Percentiles rank a stretch among this genome's conserved stretches.
phyloP scores from a whole-genome alignment of 768 basidiomycete genomes.

The Phylloporus scabripes region DNA sequence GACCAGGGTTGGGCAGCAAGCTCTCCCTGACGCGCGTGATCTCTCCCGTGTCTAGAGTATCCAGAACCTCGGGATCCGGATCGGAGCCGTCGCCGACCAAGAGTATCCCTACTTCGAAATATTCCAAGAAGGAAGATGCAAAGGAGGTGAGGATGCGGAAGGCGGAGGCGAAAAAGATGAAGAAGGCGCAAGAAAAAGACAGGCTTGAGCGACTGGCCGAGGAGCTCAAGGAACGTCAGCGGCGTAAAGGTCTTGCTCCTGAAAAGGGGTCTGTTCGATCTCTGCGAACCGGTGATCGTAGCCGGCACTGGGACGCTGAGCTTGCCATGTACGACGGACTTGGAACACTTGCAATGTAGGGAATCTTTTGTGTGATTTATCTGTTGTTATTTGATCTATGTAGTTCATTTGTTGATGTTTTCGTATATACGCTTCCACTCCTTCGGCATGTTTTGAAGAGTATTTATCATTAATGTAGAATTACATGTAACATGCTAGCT shows the following conservation, averaged over 20 bases:
- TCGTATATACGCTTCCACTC: slow-evolving; percentile 12
- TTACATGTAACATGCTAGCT: slow-evolving; percentile 23
- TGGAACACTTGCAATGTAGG: slow-evolving; percentile 16
- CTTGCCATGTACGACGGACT: slow-evolving; percentile 32
- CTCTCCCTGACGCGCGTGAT: slow-evolving; percentile 27
- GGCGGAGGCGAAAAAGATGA: slow-evolving; percentile 38
- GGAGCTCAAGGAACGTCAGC: slow-evolving; percentile 38
- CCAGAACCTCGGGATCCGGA: slow-evolving; percentile 3
- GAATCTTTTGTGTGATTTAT: slow-evolving; percentile 7
- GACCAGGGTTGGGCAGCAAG: slow-evolving; percentile 12
- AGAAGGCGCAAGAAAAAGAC: slow-evolving; percentile 38
- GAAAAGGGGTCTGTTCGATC: slow-evolving; percentile 32
- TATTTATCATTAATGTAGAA: slow-evolving; percentile 28
- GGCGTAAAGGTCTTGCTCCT: slow-evolving; percentile 25
- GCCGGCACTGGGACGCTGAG: slow-evolving; percentile 20
- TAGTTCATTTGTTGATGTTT: slow-evolving; percentile 13
- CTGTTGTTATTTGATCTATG: slow-evolving; percentile 11
- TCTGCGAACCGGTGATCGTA: slow-evolving; percentile 17
- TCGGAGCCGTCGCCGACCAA: slow-evolving; percentile 17
- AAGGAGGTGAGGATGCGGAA: slow-evolving; percentile 40
- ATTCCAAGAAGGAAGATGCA: slow-evolving; percentile 21
- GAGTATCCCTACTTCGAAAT: slow-evolving; percentile 8
- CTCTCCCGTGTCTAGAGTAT: slow-evolving; percentile 17
- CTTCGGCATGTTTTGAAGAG: slow-evolving; percentile 11
- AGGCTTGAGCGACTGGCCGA: slow-evolving; percentile 40